phyloP scores from a whole-genome alignment of 202 grass and related monocot genomes.

The Musa balbisiana region DNA sequence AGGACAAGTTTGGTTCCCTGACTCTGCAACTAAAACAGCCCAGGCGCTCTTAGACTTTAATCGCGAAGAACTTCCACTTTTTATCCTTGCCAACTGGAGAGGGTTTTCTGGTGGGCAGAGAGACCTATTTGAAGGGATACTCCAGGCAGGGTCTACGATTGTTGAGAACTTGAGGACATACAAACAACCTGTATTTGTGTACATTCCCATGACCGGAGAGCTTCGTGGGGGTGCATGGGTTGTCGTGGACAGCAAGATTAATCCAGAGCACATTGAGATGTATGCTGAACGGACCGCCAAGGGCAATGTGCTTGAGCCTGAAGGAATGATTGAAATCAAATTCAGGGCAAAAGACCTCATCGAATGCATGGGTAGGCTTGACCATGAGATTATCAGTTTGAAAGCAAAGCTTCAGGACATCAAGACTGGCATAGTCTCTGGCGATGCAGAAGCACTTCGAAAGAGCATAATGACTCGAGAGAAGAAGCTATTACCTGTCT shows the following conservation, averaged over 20 bases:
- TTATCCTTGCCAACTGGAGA: slow-evolving; percentile 99
- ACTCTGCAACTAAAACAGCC: slow-evolving; percentile 94
- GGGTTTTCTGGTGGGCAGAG: slow-evolving; percentile 98
- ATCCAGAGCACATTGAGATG: slow-evolving; percentile 97
- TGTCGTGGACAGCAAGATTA: slow-evolving; percentile 99
- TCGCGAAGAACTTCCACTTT: slow-evolving; percentile 76
- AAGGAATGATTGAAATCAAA: slow-evolving; percentile 94
- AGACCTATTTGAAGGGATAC: slow-evolving; percentile 98
- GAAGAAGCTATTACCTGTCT: slow-evolving; percentile 73
- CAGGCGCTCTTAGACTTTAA: slow-evolving; percentile 95
- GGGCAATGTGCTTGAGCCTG: slow-evolving; percentile 92
- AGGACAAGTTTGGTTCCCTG: slow-evolving; percentile 97
- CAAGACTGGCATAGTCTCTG: slow-evolving; percentile 27
- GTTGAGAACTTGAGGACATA: slow-evolving; percentile 97
- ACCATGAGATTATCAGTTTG: slow-evolving; percentile 54
- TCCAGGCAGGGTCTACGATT: slow-evolving; percentile 96
- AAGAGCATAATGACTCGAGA: slow-evolving; percentile 49
- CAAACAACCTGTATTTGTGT: slow-evolving; percentile 88
- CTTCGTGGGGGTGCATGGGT: slow-evolving; percentile 94
- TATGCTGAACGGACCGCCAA: slow-evolving; percentile 85
- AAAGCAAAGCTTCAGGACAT: slow-evolving; percentile 56
- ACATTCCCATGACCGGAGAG: slow-evolving; percentile 90
- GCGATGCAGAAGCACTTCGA: slow-evolving; percentile 40
- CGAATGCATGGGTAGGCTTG: slow-evolving; percentile 88
- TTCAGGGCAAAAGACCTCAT: slow-evolving; percentile 75